Evolutionary conservation across 192 early-diverging fungal species (phyloP).

Genomic region (Physocladia obscura): DNA sequence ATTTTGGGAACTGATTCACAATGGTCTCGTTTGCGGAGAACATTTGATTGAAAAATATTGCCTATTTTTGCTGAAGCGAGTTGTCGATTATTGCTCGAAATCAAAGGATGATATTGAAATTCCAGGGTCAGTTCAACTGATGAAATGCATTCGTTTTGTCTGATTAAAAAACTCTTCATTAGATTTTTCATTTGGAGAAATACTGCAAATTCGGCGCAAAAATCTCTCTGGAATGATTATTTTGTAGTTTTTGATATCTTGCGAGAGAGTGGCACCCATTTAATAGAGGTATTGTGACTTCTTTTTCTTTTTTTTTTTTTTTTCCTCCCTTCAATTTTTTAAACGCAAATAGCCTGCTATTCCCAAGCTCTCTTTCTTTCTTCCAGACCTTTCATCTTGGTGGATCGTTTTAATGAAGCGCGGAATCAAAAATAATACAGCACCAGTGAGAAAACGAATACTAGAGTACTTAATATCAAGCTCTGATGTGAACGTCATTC

Average conservation of each 20-base stretch:
- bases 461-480: constrained; percentile 26
- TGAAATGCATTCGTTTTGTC: not conserved
- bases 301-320: not conserved
- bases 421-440: constrained; percentile 26
- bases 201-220: not conserved
- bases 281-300: constrained; percentile 33
- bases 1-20: constrained; percentile 21
- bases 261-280: constrained; percentile 45
- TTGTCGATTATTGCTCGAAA: constrained; percentile 22
- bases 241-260: constrained; percentile 50
- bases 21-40: constrained; percentile 16
- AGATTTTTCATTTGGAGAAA: not conserved
- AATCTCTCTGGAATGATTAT: constrained; percentile 52
- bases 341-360: constrained; percentile 33
- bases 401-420: constrained; percentile 27
- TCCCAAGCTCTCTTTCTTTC: constrained; percentile 37
- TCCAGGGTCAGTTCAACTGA: not conserved
- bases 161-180: not conserved
- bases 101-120: not conserved
- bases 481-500: not conserved
- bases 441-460: constrained; percentile 23
- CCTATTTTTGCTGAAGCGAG: constrained; percentile 34
- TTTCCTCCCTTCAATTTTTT: not conserved
- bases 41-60: constrained; percentile 18
- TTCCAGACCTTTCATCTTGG: constrained; percentile 28